Conservation (phyloP, 164 flowering plant species). For the Stephania cephalantha region DNA sequence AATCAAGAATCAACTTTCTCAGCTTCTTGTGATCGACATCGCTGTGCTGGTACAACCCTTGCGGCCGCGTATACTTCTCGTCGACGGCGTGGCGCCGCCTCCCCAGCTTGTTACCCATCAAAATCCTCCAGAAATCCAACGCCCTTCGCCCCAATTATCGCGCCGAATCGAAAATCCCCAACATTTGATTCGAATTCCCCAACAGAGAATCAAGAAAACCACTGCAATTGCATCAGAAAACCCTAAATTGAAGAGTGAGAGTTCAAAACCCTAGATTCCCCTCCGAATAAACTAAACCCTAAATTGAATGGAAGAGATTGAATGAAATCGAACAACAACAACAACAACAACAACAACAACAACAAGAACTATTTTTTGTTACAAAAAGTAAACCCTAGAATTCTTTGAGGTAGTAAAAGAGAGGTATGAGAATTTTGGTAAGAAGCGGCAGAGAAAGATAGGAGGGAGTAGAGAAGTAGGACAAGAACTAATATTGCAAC, state of each 20-base stretch:
- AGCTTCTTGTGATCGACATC: conserved; percentile 96
- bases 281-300: not conserved
- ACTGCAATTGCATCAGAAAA: not conserved
- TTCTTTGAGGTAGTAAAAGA: too few species aligned
- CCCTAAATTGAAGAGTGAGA: not conserved
- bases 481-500: too few species aligned
- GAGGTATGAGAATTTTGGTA: too few species aligned
- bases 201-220: not conserved
- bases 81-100: conserved; percentile 79
- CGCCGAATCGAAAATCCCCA: not conserved
- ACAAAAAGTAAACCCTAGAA: too few species aligned
- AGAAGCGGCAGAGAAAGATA: too few species aligned
- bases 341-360: too few species aligned
- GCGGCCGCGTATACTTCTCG: conserved; percentile 86
- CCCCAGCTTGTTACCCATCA: conserved; percentile 93
- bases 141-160: not conserved
- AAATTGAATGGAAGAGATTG: not conserved
- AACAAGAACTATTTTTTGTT: too few species aligned
- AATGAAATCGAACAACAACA: too few species aligned
- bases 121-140: not conserved
- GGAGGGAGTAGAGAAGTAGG: too few species aligned
- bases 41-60: conserved; percentile 74
- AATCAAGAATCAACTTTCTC: conserved; percentile 83
- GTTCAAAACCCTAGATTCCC: not conserved
- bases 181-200: not conserved